phyloP scores from a whole-genome alignment of 2,329 filamentous ascomycete genomes.

The Epichloe sibirici region DNA sequence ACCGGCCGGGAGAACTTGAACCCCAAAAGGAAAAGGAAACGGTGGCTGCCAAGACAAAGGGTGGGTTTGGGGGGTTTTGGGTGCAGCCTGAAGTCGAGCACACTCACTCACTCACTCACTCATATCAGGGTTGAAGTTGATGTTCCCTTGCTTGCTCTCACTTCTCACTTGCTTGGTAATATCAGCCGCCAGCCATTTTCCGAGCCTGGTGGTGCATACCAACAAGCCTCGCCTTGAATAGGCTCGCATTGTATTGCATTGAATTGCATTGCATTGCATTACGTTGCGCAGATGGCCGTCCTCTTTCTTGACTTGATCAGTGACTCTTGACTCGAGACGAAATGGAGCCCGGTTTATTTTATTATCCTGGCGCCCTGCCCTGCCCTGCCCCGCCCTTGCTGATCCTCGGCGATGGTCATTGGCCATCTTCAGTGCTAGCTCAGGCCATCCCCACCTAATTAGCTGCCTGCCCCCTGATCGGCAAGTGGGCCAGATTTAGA shows the following conservation, averaged over 20 bases:
- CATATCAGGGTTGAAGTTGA: not conserved
- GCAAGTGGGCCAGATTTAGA: not conserved
- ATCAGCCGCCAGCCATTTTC: not conserved
- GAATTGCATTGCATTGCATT: not conserved
- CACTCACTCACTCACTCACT: too few relatives aligned
- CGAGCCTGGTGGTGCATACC: not conserved
- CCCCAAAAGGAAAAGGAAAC: not conserved
- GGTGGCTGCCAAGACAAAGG: not conserved
- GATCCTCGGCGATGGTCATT: not conserved
- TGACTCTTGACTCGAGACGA: too few relatives aligned
- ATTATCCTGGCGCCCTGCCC: too few relatives aligned
- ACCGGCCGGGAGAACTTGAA: not conserved
- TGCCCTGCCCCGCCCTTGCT: not conserved
- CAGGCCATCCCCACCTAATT: not conserved
- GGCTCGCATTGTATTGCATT: not conserved
- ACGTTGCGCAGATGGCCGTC: not conserved
- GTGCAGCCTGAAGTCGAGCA: not conserved
- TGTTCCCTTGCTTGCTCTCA: not conserved
- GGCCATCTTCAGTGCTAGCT: not conserved
- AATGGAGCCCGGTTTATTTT: too few relatives aligned
- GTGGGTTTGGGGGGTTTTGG: not conserved
- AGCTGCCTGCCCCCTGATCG: too few relatives aligned
- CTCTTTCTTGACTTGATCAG: too few relatives aligned
- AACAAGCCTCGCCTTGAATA: not conserved
- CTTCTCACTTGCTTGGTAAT: not conserved